Evolutionary conservation across 2,329 filamentous ascomycete species (phyloP), one percentile per base, ranked within the genome.

Genomic region (Cladosporium sp.): DNA sequence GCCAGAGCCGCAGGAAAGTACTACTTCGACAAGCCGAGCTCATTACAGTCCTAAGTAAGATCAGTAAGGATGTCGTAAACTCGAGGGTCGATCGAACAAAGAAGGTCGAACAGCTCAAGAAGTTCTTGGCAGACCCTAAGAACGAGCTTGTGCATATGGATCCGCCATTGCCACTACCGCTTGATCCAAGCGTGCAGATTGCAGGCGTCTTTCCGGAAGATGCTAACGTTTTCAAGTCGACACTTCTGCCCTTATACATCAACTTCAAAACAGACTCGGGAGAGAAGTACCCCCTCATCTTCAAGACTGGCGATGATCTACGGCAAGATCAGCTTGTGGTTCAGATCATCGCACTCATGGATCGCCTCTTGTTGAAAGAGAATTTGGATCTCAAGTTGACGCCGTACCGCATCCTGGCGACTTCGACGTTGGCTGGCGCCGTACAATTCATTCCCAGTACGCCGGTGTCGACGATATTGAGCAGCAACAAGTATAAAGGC

Each of bases 281-380:
- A 7, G 82, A 81, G 37, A 88, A 87, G 59, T 99, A 97, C 70
- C 88, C 93, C 9, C 89, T 99, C 62, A 88, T 97, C 54, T 99
- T 99, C 83, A 99, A 99, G 74, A 91, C 91, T 1, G 94, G 94
- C 35, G 94, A 99, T 70, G 94, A 99, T 70, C 80, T 99, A 52
- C 89, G 94, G 13, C 94, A 99, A 74, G 94, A 99, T 69, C 94
- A 99, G 70, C 83, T 99, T 2, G 93, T 99, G 35, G 95, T 99
- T 56, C 94, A 90, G 68, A 97, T 97, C 68, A 97, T 99, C 71
- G 96, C 91, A 0, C 82, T 99, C 15, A 99, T 99, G 94, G 94
- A 99, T 68, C 90, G 93, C 58, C 83, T 99, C 1, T 81, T 99
- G 4, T 90, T 90, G 59, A 97, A 97, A 69, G 94, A 99, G 70